Base-by-base conservation (phyloP, 306 rosid species). In the Arachis hypogaea region DNA sequence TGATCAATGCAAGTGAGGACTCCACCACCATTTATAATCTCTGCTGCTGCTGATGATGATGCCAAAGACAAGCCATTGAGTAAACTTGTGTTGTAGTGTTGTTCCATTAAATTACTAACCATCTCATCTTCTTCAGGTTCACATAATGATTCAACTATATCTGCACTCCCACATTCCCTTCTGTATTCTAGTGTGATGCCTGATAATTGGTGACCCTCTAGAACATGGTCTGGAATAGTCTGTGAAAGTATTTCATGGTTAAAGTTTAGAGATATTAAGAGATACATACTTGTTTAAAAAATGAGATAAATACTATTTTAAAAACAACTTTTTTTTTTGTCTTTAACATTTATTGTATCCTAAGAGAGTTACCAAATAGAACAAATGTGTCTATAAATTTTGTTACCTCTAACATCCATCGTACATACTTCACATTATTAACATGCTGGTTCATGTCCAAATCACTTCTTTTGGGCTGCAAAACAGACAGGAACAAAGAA, bases 391-490 rank as follows among this genome's bases (percentile, higher is more conserved):
- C 38, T 33, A 33, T 33, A 6, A 6, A 46, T 59, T 10, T 78
- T 52, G 54, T 65, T 86, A 93, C 98, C 97, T 91, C 97, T 56
- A 91, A 85, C 98, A 93, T 93, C 98, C 98, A 93, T 73, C 87
- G 84, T 22, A 88, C 83, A 47, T 89, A 91, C 84, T 91, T 91
- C 41, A 93, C 98, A 82, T 93, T 89, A 83, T 93, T 93, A 18
- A 93, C 97, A 83, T 91, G 98, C 11, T 84, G 84, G 84, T 93
- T 91, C 98, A 93, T 91, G 90, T 93, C 97, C 85, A 91, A 80
- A 77, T 93, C 94, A 80, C 90, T 93, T 81, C 96, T 89, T 78
- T 82, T 89, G 38, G 96, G 94, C 96, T 93, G 85, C 78, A 86
- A 82, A 69, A 57, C 33, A 50, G 42, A 29, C 42, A 75, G n/a